Conservation (phyloP, 768 basidiomycete genomes). For the Kwoniella pini region DNA sequence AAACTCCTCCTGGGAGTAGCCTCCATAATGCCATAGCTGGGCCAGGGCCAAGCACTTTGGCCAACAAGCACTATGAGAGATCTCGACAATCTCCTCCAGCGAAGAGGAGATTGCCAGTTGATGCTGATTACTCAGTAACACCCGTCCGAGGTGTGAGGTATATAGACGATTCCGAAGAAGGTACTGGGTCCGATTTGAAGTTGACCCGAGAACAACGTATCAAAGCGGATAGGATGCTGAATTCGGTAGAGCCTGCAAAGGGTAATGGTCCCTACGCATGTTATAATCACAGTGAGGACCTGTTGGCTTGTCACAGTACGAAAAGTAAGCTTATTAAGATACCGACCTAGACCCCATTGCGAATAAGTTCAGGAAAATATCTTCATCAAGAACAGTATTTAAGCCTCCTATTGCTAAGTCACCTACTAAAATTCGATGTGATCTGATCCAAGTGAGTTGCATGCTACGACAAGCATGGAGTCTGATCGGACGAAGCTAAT, state of each 20-base stretch:
- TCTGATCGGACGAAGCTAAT: slow-evolving; percentile 15
- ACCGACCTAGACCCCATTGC: not conserved
- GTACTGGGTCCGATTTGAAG: slow-evolving; percentile 26
- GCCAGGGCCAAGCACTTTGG: slow-evolving; percentile 1
- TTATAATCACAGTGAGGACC: slow-evolving; percentile 29
- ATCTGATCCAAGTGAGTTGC: slow-evolving; percentile 12
- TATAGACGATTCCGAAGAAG: slow-evolving; percentile 23
- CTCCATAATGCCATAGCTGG: slow-evolving; percentile 4
- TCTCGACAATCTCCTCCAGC: not conserved
- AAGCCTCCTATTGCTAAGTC: slow-evolving; percentile 17
- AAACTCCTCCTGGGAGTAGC: not conserved
- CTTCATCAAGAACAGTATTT: slow-evolving; percentile 6
- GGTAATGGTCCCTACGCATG: slow-evolving; percentile 31
- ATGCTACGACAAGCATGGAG: not conserved
- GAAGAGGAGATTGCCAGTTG: not conserved
- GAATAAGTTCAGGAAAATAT: slow-evolving; percentile 13
- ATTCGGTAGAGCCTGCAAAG: slow-evolving; percentile 22
- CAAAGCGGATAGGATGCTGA: slow-evolving; percentile 30
- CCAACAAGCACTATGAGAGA: not conserved
- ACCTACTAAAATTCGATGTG: slow-evolving; percentile 18
- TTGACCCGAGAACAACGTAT: slow-evolving; percentile 23
- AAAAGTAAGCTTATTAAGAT: not conserved
- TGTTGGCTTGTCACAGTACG: not conserved
- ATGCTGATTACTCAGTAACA: not conserved
- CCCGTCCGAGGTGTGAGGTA: slow-evolving; percentile 18